A percentile compares a stretch with the other conserved stretches of the same genome.
Evolutionary conservation across 2,329 filamentous ascomycete genomes (phyloP).

Genomic region (Xylariaceae sp.): DNA sequence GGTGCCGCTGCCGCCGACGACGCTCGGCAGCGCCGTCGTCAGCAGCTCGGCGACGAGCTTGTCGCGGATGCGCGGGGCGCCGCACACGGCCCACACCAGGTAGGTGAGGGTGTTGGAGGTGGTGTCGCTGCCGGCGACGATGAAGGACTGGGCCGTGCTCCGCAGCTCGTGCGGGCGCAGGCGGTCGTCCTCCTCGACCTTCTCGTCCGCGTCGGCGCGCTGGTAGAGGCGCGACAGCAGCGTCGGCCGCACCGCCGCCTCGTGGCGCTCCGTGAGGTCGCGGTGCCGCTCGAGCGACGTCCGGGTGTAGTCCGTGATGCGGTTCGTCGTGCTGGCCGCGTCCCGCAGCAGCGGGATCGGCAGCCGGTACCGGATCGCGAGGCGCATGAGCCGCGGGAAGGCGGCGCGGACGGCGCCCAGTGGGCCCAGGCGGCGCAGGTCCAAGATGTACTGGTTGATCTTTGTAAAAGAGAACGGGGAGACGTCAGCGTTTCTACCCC

Average conservation of each 20-base stretch:
- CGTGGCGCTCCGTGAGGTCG: slow-evolving; percentile 10
- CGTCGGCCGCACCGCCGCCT: slow-evolving; percentile 19
- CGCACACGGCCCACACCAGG: slow-evolving; percentile 32
- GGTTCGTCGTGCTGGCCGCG: slow-evolving; percentile 1
- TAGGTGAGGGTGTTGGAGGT: slow-evolving; percentile 43
- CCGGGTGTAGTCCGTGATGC: slow-evolving; percentile 13
- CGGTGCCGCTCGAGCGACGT: slow-evolving; percentile 17
- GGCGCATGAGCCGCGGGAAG: slow-evolving; percentile 23
- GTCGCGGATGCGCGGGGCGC: slow-evolving; percentile 20
- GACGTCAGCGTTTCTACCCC: no score
- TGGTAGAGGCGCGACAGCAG: slow-evolving; percentile 30
- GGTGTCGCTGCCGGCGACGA: slow-evolving; percentile 45
- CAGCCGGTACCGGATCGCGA: slow-evolving; percentile 10
- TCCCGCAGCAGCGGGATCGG: slow-evolving; percentile 20
- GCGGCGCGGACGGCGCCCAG: slow-evolving; percentile 17
- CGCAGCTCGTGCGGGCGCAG: slow-evolving; percentile 10
- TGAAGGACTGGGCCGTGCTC: slow-evolving; percentile 23
- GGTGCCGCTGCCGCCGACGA: no score
- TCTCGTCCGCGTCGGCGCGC: slow-evolving; percentile 8
- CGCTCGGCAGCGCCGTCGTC: slow-evolving; percentile 7
- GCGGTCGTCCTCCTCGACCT: slow-evolving; percentile 19
- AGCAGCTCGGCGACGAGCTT: slow-evolving; percentile 12
- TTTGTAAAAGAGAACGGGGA: no score
- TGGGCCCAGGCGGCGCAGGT: slow-evolving; percentile 25
- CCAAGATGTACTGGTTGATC: slow-evolving; percentile 34